phyloP scores from a whole-genome alignment of 306 rosid species.

The Luffa aegyptiaca region DNA sequence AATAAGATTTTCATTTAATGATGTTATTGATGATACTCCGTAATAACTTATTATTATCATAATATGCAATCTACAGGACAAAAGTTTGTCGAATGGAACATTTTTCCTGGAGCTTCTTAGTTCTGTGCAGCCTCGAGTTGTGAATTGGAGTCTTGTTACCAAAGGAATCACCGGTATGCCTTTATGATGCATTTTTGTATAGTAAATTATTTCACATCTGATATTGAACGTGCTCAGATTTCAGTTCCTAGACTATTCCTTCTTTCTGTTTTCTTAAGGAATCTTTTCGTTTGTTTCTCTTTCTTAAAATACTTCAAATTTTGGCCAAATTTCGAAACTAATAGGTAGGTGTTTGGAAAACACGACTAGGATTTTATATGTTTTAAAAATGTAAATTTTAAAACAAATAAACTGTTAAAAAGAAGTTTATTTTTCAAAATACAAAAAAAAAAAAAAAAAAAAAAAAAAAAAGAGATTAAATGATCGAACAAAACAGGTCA shows the following conservation, averaged over 20 bases:
- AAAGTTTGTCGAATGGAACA: conserved; percentile 68
- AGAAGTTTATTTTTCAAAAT: neutral
- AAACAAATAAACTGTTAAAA: neutral
- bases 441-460: neutral
- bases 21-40: neutral
- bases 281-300: no score
- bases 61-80: conserved; percentile 51
- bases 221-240: neutral
- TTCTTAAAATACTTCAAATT: no score
- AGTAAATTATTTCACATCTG: neutral
- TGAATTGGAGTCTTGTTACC: conserved; percentile 87
- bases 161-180: conserved; percentile 72
- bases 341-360: no score
- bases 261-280: neutral
- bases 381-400: neutral
- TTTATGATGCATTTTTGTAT: neutral
- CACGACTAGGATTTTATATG: neutral
- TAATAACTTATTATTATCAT: neutral
- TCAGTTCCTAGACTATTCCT: neutral
- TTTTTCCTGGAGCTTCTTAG: conserved; percentile 96
- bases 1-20: neutral
- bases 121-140: conserved; percentile 79
- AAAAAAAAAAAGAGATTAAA: neutral
- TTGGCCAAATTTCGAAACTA: no score
- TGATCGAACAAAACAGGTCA: neutral